Base-by-base conservation (phyloP, 495 filamentous ascomycete species). In the Aspergillus heteromorphus region DNA sequence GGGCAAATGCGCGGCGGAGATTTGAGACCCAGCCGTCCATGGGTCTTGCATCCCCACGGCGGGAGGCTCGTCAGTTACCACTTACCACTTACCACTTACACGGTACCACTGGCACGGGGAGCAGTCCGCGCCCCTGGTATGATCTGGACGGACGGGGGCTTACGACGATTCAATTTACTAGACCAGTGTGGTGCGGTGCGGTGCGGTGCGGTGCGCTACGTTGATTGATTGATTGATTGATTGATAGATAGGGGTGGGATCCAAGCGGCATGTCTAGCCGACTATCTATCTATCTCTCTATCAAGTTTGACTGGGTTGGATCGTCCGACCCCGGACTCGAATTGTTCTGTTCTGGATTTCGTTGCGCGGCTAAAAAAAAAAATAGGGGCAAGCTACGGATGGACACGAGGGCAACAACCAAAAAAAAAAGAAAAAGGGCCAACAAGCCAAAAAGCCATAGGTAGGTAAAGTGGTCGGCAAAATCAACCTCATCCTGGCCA, bases 161-260 rank as follows among this genome's bases (percentile, higher is more conserved):
- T 47, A 47, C 43, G 43, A 47, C 43, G 43, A 47, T 47, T 47
- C 43, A 47, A n/a, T n/a, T 47, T 47, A 16, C 11, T 47, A 5
- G 23, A 47, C 27, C 17, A 23, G 21, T 27, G 20, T 11, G 27
- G n/a, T n/a, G n/a, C n/a, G n/a, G n/a, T n/a, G n/a, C n/a, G n/a
- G n/a, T n/a, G n/a, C n/a, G n/a, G n/a, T n/a, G n/a, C n/a, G n/a
- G n/a, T n/a, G n/a, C n/a, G n/a, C n/a, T n/a, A n/a, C n/a, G n/a
- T n/a, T n/a, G n/a, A n/a, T n/a, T n/a, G n/a, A n/a, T n/a, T n/a
- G n/a, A n/a, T n/a, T n/a, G n/a, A n/a, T n/a, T 23, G 43, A 16
- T 47, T 29, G 43, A 27, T 17, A 29, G 43, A 47, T 47, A 47
- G 21, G 43, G 16, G 43, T 18, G n/a, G 11, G 43, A 47, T 47